A percentile compares a stretch with the other conserved stretches of the same genome.
phyloP scores from a whole-genome alignment of 805 yeast species.

The Kockiozyma suomiensis region DNA sequence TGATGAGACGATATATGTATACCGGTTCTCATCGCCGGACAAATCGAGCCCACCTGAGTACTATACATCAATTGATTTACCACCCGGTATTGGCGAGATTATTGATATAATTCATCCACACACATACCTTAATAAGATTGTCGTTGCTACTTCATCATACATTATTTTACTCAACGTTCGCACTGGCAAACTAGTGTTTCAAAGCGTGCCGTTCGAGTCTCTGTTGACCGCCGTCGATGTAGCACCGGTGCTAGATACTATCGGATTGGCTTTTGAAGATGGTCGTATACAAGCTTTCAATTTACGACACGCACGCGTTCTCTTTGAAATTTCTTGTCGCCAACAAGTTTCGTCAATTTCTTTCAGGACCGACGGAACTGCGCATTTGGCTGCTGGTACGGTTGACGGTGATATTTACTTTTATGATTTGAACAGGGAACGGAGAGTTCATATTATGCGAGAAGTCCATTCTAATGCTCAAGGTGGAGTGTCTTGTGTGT shows the following conservation, averaged over 20 bases:
- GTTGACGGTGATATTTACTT: conserved; percentile 81
- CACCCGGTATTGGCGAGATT: conserved; percentile 69
- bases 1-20: conserved; percentile 54
- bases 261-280: conserved; percentile 72
- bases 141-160: conserved; percentile 50
- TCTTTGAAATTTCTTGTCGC: conserved; percentile 51
- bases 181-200: conserved; percentile 70
- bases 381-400: conserved; percentile 80
- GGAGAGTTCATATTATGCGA: conserved; percentile 75
- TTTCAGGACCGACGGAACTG: conserved; percentile 85
- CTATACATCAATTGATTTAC: conserved; percentile 63
- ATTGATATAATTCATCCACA: conserved; percentile 79
- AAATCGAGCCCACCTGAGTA: conserved; percentile 52
- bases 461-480: conserved; percentile 61
- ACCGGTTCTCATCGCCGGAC: conserved; percentile 47
- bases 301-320: conserved; percentile 60
- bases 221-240: conserved; percentile 68
- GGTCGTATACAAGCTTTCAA: conserved; percentile 72
- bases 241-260: conserved; percentile 84
- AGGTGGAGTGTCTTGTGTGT: conserved; percentile 76
- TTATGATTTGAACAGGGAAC: conserved; percentile 71
- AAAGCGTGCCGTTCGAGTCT: conserved; percentile 51
- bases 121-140: conserved; percentile 86
- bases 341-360: conserved; percentile 61
- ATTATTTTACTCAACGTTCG: conserved; percentile 64